Base-by-base conservation (phyloP, 2,329 filamentous ascomycete genomes). In the Ceratocystis harringtonii region DNA sequence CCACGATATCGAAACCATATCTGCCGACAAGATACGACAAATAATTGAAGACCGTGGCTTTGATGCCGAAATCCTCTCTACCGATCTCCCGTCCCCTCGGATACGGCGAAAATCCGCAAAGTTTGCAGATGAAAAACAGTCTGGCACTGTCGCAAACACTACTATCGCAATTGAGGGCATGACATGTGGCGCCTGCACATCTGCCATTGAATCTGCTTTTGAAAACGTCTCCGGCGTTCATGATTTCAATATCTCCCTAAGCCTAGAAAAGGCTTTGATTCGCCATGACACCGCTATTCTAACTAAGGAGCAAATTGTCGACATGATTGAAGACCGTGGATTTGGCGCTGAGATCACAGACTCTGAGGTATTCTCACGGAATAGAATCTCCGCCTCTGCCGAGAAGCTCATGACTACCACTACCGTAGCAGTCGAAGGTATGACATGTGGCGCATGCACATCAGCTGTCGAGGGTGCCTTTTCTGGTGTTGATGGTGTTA, bases 401-500 rank as follows among this genome's bases (percentile, higher is more conserved):
- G 62, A 65, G 62, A 74, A 72, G 68, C 71, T 73, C 66, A 71
- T 82, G 3, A 80, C 86, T 66, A 89, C 84, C 0, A 96, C 92
- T 0, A 97, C 92, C 0, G 81, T 99, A 19, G 85, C 89, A 3
- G 89, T 99, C 65, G 90, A 94, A 70, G 94, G 94, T 62, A 99
- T 99, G 94, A 99, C 94, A 1, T 97, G 94, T 73, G 92, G 92
- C 25, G 90, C 94, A 52, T 99, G 94, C 75, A 97, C 94, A 0
- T 92, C 92, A 1, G 91, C 92, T 5, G 85, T 97, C 1, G 89
- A 96, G 72, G 81, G 84, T 62, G 90, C 88, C 2, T 94, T 99
- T 75, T 83, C 84, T 69, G 83, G 82, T 68, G 76, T 92, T 1
- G 84, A 88, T 8, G 94, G 94, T 25, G 75, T 97, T 17, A 73